These are phyloP conservation scores for Podospora comata DNA, from an alignment of 495 filamentous ascomycete species.

Conservation along the genomic window DNA sequence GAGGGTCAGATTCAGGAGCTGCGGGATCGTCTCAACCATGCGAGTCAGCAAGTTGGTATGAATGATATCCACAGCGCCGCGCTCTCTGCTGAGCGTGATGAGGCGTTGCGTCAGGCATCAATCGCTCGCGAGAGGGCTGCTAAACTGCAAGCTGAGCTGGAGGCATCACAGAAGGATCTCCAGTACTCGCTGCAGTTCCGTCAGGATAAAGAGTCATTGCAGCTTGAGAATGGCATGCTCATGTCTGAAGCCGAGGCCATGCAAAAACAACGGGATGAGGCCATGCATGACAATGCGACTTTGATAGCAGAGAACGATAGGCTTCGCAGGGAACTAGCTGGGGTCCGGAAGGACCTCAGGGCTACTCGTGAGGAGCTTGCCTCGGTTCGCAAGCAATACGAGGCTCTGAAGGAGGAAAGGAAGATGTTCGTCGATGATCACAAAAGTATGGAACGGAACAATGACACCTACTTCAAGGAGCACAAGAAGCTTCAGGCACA, in stretches of 20 bases:
- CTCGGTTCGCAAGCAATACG: constrained; percentile 31
- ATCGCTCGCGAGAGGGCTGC: constrained; percentile 44
- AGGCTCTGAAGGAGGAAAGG: constrained; percentile 39
- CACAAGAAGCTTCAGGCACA: constrained; percentile 45
- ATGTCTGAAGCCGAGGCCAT: constrained; percentile 35
- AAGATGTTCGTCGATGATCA: constrained; percentile 40
- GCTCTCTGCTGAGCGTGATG: constrained; percentile 45
- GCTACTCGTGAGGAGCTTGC: constrained; percentile 36
- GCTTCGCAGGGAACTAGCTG: constrained; percentile 38
- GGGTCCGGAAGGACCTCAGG: constrained; percentile 36
- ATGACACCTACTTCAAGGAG: constrained; percentile 46
- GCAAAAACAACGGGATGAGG: constrained; percentile 27
- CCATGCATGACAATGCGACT: constrained; percentile 28
- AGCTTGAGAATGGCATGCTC: constrained; percentile 37
- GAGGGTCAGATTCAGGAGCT: constrained; percentile 44
- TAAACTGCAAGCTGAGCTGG: constrained; percentile 43
- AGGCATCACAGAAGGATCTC: constrained; percentile 37
- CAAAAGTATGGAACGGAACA: constrained; percentile 43
- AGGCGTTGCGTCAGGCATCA: constrained; percentile 42
- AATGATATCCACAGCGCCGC: constrained; percentile 47
- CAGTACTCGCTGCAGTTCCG: constrained; percentile 32
- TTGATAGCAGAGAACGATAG: constrained; percentile 35
- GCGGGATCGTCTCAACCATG: constrained; percentile 43
- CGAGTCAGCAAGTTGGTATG: constrained; percentile 44
- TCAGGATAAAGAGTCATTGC: constrained; percentile 33